phyloP scores from a whole-genome alignment of 176 grass and related monocot species.

The Bolboschoenus planiculmis region DNA sequence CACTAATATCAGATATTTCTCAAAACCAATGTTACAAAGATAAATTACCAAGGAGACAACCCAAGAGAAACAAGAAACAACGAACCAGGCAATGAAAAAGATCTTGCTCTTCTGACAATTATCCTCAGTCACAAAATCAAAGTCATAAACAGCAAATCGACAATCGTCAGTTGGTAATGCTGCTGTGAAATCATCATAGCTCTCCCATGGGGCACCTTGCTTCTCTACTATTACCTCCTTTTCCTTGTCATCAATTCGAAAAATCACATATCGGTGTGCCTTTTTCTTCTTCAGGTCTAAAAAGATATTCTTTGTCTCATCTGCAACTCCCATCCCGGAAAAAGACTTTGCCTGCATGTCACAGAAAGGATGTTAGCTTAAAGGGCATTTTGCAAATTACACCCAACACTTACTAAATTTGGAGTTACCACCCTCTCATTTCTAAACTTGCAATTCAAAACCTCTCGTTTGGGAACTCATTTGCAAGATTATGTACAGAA shows the following conservation, averaged over 20 bases:
- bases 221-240: slow-evolving; percentile 35
- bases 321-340: slow-evolving; percentile 29
- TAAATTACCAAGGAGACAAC: neutral
- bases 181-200: slow-evolving; percentile 36
- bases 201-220: slow-evolving; percentile 17
- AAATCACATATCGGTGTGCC: slow-evolving; percentile 34
- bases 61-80: neutral
- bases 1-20: neutral
- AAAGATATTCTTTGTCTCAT: slow-evolving; percentile 21
- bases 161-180: slow-evolving; percentile 33
- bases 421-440: neutral
- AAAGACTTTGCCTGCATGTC: slow-evolving; percentile 22
- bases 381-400: neutral
- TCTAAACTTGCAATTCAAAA: neutral
- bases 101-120: slow-evolving; percentile 76
- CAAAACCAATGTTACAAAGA: neutral
- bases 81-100: slow-evolving; percentile 56
- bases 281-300: slow-evolving; percentile 35
- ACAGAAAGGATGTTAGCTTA: neutral
- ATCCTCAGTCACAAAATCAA: slow-evolving; percentile 56
- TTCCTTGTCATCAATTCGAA: slow-evolving; percentile 43
- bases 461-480: neutral
- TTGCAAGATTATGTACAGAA: neutral
- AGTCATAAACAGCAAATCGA: slow-evolving; percentile 50
- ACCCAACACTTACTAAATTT: neutral